Evolutionary conservation across 1,139 yeast genomes (phyloP), one percentile per base, ranked within the genome.

Genomic region (Casaregolazyma suthepensis): DNA sequence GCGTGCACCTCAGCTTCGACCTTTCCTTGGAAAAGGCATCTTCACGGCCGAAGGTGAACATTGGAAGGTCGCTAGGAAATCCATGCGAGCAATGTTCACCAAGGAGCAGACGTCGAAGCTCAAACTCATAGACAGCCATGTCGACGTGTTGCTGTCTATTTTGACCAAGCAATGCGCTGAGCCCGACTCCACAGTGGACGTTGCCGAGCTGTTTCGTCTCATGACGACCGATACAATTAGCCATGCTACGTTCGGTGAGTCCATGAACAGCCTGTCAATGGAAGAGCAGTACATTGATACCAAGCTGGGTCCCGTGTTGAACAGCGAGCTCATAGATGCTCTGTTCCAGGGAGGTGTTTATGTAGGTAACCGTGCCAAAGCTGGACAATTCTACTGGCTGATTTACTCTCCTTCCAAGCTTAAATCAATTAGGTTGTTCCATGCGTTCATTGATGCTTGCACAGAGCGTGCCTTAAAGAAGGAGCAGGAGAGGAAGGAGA

Each of bases 11-110:
- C 57, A 54, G 45, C 72, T 79, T 61, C 57, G 57, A 46, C 78
- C 80, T 4, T 65, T 78, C 23, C 68, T 80, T 49, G 85, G 85
- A 6, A 78, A 78, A 54, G 85, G 85, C 2, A 80, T 80, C 55
- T 80, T 80, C 67, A 79, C 83, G 1, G 70, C 78, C 42, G 81
- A 78, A 54, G 81, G 80, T 10, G 73, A 69, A 43, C 81, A 78
- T 3, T 80, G 85, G 85, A 77, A 78, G 60, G 81, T 79, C 62
- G 75, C 82, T 19, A 69, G 85, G 50, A 76, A 81, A 1, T 70
- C 81, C 78, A 73, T 81, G 60, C 72, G 84, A 55, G 85, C 85
- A 1, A 83, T 79, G 65, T 81, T 81, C 66, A 73, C 79, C 20
- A 71, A 81, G 56, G 82, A 79, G 60, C 82, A 79, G 63, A 75